phyloP scores from a whole-genome alignment of 495 filamentous ascomycete species.

The Amniculicola lignicola region DNA sequence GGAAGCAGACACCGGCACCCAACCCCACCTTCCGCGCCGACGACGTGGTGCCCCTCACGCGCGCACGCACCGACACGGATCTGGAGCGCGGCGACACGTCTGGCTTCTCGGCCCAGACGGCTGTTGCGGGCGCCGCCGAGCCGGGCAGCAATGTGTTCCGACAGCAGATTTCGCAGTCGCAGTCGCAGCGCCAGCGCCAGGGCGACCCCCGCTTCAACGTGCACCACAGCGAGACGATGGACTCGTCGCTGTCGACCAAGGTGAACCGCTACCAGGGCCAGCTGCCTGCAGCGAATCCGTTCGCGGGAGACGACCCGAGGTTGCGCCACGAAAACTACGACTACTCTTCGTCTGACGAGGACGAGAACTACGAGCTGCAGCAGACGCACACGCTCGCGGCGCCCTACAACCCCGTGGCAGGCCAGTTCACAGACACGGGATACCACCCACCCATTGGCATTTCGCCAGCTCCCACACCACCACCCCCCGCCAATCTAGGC shows the following conservation, averaged over 20 bases:
- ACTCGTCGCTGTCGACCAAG: conserved; percentile 16
- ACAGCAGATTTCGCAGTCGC: conserved; percentile 30
- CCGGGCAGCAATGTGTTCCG: conserved; percentile 36
- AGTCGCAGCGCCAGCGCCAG: conserved; percentile 26
- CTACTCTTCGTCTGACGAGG: conserved; percentile 37
- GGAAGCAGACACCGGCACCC: conserved; percentile 34
- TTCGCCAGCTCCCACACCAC: conserved; percentile 17
- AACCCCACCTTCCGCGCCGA: conserved; percentile 15
- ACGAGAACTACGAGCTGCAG: conserved; percentile 34
- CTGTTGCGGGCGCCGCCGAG: conserved; percentile 1
- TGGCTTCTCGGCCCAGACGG: conserved; percentile 22
- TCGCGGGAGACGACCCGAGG: not conserved
- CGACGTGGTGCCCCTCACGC: conserved; percentile 22
- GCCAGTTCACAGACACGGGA: conserved; percentile 19
- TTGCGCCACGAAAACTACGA: conserved; percentile 23
- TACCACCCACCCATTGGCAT: conserved; percentile 22
- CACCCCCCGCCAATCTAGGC: conserved; percentile 1
- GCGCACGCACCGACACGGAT: conserved; percentile 14
- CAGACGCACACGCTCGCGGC: conserved; percentile 28
- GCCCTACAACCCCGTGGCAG: conserved; percentile 29
- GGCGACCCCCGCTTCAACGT: not conserved
- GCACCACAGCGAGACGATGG: conserved; percentile 11
- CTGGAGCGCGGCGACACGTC: conserved; percentile 22
- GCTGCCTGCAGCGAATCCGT: conserved; percentile 25
- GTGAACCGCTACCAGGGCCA: conserved; percentile 16